Evolutionary conservation across 2,329 filamentous ascomycete genomes (phyloP).

Genomic region (Ophioceras dolichostomum): DNA sequence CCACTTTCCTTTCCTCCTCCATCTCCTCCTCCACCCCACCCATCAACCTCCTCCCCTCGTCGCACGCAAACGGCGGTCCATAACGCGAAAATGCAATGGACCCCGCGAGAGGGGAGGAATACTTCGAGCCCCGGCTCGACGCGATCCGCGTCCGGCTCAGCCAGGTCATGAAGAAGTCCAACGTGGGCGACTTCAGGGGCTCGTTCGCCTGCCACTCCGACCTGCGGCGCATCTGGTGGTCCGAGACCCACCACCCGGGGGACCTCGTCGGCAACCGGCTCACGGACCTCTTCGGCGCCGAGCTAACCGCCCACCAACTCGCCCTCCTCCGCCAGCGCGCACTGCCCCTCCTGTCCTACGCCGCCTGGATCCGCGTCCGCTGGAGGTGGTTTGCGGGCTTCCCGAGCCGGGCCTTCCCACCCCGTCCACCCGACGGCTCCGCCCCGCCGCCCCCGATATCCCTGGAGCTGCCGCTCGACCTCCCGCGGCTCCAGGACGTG

Average conservation of each 20-base stretch:
- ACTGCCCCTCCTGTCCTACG: background rate
- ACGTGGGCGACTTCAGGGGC: background rate
- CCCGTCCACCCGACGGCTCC: no score
- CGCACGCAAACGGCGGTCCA: background rate
- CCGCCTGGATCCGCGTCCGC: background rate
- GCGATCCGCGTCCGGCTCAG: background rate
- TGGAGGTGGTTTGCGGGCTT: background rate
- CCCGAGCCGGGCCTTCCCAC: background rate
- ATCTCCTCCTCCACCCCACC: no score
- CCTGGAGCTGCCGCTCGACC: no score
- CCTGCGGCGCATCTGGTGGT: background rate
- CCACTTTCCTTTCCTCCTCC: no score
- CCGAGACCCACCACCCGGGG: background rate
- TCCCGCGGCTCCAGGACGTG: background rate
- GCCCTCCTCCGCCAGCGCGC: background rate
- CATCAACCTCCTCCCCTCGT: no score
- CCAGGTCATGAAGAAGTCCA: background rate
- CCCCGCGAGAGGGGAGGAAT: no score
- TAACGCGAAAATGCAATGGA: background rate
- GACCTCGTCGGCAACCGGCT: background rate
- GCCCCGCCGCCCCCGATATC: no score
- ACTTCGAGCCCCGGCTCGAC: background rate
- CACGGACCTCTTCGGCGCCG: background rate
- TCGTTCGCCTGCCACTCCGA: background rate
- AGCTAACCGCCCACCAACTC: background rate